Evolutionary conservation across 2,329 filamentous ascomycete species (phyloP).

Genomic region (Ophiostoma triangulosporum): DNA sequence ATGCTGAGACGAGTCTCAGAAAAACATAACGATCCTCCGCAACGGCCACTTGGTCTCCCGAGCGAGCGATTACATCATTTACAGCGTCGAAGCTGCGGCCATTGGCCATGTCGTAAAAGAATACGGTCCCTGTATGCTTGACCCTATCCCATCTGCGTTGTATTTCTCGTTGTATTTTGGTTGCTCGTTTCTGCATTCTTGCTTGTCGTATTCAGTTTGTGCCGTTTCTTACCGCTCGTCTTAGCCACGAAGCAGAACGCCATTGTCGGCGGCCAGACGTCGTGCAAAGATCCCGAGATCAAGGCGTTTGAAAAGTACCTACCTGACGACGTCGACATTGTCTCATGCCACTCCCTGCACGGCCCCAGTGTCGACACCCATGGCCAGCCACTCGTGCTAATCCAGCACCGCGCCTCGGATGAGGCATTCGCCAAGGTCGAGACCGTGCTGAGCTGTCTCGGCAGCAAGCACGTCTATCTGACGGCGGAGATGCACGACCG

Average conservation of each 20-base stretch:
- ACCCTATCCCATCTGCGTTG: constrained; percentile 1
- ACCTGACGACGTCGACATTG: constrained; percentile 76
- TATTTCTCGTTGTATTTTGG: constrained; percentile 2
- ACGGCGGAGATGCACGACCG: constrained; percentile 81
- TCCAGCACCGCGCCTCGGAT: constrained; percentile 79
- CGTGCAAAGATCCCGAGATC: constrained; percentile 95
- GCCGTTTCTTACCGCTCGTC: background rate
- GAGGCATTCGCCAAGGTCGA: constrained; percentile 67
- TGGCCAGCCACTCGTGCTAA: constrained; percentile 66
- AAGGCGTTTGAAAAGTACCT: constrained; percentile 82
- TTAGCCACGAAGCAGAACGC: constrained; percentile 79
- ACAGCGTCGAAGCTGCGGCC: constrained; percentile 88
- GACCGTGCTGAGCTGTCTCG: constrained; percentile 65
- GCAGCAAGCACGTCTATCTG: constrained; percentile 77
- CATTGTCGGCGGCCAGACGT: constrained; percentile 94
- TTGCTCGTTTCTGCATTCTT: background rate
- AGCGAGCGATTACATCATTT: constrained; percentile 96
- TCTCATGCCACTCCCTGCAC: constrained; percentile 93
- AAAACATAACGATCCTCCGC: constrained; percentile 71
- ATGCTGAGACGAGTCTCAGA: constrained; percentile 48
- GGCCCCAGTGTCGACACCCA: constrained; percentile 79
- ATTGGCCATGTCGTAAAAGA: constrained; percentile 77
- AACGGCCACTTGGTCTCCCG: constrained; percentile 95
- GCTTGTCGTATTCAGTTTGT: background rate
- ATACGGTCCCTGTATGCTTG: constrained; percentile 77